phyloP scores from a whole-genome alignment of 306 rosid genomes.

The Amphicarpaea edgeworthii region DNA sequence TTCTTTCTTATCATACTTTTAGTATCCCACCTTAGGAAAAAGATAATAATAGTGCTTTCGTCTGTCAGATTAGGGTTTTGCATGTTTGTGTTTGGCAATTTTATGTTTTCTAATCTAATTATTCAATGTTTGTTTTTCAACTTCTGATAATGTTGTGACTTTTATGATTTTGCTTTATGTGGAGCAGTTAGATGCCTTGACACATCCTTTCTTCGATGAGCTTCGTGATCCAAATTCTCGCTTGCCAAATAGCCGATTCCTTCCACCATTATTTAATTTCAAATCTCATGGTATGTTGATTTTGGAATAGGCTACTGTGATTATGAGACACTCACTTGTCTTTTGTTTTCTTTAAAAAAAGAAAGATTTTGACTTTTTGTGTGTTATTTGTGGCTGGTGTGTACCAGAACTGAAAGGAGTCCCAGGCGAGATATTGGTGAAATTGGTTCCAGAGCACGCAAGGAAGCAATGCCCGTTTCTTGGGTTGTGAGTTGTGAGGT shows the following conservation, averaged over 20 bases:
- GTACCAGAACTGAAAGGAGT: conserved; percentile 85
- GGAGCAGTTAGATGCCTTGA: conserved; percentile 88
- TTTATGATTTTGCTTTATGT: conserved; percentile 14
- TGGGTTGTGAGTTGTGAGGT: conserved; percentile 77
- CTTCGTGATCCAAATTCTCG: conserved; percentile 85
- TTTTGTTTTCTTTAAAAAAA: background rate
- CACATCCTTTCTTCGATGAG: conserved; percentile 93
- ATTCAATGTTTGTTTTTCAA: conserved; percentile 11
- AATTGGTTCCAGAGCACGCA: conserved; percentile 92
- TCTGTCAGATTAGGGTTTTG: conserved; percentile 22
- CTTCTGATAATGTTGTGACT: background rate
- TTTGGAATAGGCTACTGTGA: conserved; percentile 6
- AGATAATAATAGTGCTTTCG: background rate
- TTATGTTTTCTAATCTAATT: conserved; percentile 24
- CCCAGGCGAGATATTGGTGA: conserved; percentile 75
- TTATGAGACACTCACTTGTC: background rate
- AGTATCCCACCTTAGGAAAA: background rate
- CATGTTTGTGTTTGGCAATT: conserved; percentile 20
- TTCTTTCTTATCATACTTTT: conserved; percentile 19
- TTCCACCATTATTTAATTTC: conserved; percentile 93
- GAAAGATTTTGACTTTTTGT: conserved; percentile 28
- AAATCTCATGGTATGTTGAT: conserved; percentile 80
- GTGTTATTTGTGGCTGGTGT: conserved; percentile 31
- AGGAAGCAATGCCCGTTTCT: conserved; percentile 91
- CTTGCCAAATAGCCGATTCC: conserved; percentile 94